A percentile compares a stretch with the other conserved stretches of the same genome.
Evolutionary conservation across 805 yeast genomes (phyloP).

Genomic region (Monosporozyma servazzii): DNA sequence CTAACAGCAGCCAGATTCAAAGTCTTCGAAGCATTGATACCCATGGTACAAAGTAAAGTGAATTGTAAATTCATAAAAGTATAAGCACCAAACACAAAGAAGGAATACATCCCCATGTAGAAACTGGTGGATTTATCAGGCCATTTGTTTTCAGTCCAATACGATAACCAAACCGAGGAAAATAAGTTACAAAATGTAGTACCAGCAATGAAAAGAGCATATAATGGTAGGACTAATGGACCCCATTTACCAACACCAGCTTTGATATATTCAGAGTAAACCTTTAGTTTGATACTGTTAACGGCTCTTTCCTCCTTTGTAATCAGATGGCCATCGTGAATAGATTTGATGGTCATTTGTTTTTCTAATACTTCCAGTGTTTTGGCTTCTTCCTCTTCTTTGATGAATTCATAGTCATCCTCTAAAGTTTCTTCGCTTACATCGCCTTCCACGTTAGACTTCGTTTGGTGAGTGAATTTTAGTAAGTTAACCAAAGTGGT

Average conservation of each 20-base stretch:
- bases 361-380: constrained; percentile 15
- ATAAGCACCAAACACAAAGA: constrained; percentile 42
- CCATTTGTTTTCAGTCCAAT: constrained; percentile 63
- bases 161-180: constrained; percentile 60
- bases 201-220: constrained; percentile 16
- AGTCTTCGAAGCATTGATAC: constrained; percentile 40
- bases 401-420: constrained; percentile 6
- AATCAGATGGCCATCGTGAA: constrained; percentile 32
- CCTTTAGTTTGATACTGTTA: constrained; percentile 40
- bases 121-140: constrained; percentile 38
- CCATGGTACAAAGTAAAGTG: constrained; percentile 31
- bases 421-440: constrained; percentile 20
- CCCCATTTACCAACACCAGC: constrained; percentile 46
- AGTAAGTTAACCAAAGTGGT: constrained; percentile 42
- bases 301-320: constrained; percentile 50
- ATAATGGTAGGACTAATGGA: constrained; percentile 15
- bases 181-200: constrained; percentile 27
- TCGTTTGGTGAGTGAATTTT: constrained; percentile 34
- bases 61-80: constrained; percentile 35
- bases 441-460: constrained; percentile 25
- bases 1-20: constrained; percentile 55
- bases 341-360: constrained; percentile 13
- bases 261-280: constrained; percentile 42
- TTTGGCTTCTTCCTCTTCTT: constrained; percentile 4
- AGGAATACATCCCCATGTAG: constrained; percentile 70